Evolutionary conservation across 345 rosid genomes (phyloP), one percentile per base, ranked within the genome.

Genomic region (Fremontodendron californicum): DNA sequence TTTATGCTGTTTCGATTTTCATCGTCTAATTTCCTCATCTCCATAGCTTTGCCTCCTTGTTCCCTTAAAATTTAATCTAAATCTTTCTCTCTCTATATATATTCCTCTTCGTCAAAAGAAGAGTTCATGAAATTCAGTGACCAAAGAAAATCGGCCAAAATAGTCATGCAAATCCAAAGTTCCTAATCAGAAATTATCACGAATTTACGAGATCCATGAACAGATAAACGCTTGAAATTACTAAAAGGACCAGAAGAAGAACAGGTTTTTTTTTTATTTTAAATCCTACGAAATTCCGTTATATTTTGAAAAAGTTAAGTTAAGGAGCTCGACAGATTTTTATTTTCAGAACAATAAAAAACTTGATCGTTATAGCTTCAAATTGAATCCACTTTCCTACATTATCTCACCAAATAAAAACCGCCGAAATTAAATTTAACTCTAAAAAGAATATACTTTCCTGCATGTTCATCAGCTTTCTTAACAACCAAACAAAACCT

Each of bases 361-460:
- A 57, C 2, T 11, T 15, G 15, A n/a, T 18, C 9, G 23, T 48
- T 39, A 35, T 42, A 66, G 60, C 31, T 45, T 42, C 23, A 46
- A 54, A 13, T 55, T 70, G 66, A 73, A 61, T 39, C 48, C 64
- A 33, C 49, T 76, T 77, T 71, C 78, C 82, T n/a, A 27, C 82
- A 77, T 73, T 72, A 82, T 74, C 80, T 74, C 77, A 55, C 42
- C 81, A 77, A 66, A 82, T 79, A 80, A 76, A 80, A 81, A 68
- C 10, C 66, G 15, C 33, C 16, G 48, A n/a, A 25, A 40, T 40
- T 42, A 11, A 65, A 57, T 72, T 73, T 5, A 13, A 9, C 8
- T 72, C 5, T 39, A 0, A 6, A n/a, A 61, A 29, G 2, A 29
- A 45, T 3, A 18, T 27, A 52, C 19, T 66, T 42, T 60, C 75